phyloP scores from a whole-genome alignment of 139 green algal species.

The Diplosphaera chodatii region DNA sequence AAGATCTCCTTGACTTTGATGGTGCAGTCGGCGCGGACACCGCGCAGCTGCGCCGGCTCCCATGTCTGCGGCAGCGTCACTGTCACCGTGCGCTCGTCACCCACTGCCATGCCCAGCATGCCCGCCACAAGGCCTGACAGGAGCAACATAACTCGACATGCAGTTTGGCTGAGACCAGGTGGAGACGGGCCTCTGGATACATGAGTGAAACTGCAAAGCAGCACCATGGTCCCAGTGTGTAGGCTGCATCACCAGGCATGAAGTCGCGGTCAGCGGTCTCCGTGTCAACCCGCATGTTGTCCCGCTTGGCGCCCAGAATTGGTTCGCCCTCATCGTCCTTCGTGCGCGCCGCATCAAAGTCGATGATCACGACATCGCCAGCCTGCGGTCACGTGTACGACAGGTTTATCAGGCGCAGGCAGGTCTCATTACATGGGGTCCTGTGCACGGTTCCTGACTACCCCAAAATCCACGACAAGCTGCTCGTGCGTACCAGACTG shows the following conservation, averaged over 20 bases:
- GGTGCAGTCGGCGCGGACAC: constrained; percentile 13
- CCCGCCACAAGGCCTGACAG: constrained; percentile 16
- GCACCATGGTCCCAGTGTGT: no score
- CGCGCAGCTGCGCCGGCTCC: constrained; percentile 25
- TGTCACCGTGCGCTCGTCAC: constrained; percentile 20
- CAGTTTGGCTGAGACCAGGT: not conserved
- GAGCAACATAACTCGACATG: no score
- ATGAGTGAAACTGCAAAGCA: not conserved
- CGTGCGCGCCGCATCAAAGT: constrained; percentile 21
- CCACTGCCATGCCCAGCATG: constrained; percentile 32
- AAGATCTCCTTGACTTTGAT: constrained; percentile 50
- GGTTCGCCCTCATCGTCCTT: constrained; percentile 14
- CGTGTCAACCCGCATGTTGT: constrained; percentile 41
- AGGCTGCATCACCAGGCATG: constrained; percentile 21
- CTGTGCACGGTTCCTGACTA: no score
- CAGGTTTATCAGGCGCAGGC: no score
- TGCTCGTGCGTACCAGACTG: no score
- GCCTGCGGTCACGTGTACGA: no score
- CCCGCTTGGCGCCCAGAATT: constrained; percentile 12
- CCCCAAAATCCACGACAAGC: no score
- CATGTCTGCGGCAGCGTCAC: constrained; percentile 23
- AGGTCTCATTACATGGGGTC: no score
- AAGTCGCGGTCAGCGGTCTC: constrained; percentile 33
- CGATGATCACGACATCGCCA: constrained; percentile 38
- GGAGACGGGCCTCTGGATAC: not conserved